Evolutionary conservation across 805 yeast genomes (phyloP).

Genomic region (Tetrapisispora iriomotensis): DNA sequence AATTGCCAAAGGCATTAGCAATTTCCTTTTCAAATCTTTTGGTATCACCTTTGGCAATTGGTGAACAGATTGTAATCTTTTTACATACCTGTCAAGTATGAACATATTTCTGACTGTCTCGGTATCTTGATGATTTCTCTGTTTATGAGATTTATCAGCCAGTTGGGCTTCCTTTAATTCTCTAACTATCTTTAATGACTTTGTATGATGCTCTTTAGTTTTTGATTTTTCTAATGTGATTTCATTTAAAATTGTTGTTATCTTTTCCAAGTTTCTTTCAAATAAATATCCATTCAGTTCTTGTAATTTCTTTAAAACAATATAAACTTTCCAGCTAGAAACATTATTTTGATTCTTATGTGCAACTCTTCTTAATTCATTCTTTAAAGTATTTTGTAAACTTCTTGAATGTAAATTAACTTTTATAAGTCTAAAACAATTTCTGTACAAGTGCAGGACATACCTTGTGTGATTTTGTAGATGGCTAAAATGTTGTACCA

Average conservation of each 20-base stretch:
- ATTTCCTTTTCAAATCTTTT: slow-evolving; percentile 8
- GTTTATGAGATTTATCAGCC: background rate
- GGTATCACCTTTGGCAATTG: slow-evolving; percentile 12
- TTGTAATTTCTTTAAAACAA: slow-evolving; percentile 9
- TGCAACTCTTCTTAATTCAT: slow-evolving; percentile 5
- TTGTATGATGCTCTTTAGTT: background rate
- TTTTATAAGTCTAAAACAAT: slow-evolving; percentile 22
- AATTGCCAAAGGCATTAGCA: slow-evolving; percentile 22
- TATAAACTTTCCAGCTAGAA: slow-evolving; percentile 21
- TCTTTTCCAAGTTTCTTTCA: slow-evolving; percentile 1
- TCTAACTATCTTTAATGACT: too few species aligned
- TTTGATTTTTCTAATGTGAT: too few species aligned
- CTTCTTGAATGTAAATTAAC: slow-evolving; percentile 10
- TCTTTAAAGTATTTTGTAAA: slow-evolving; percentile 9
- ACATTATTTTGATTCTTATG: slow-evolving; percentile 14
- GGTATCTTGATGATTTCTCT: slow-evolving; percentile 4
- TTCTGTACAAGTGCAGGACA: slow-evolving; percentile 25
- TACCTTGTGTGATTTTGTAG: slow-evolving; percentile 22
- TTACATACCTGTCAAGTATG: slow-evolving; percentile 14
- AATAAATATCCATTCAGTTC: slow-evolving; percentile 9
- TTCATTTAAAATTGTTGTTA: background rate
- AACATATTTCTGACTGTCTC: slow-evolving; percentile 7
- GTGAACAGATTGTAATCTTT: slow-evolving; percentile 7
- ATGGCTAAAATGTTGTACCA: slow-evolving; percentile 27
- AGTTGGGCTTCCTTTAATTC: background rate